phyloP scores from a whole-genome alignment of 2,329 filamentous ascomycete genomes.

The Xylaria sp. region DNA sequence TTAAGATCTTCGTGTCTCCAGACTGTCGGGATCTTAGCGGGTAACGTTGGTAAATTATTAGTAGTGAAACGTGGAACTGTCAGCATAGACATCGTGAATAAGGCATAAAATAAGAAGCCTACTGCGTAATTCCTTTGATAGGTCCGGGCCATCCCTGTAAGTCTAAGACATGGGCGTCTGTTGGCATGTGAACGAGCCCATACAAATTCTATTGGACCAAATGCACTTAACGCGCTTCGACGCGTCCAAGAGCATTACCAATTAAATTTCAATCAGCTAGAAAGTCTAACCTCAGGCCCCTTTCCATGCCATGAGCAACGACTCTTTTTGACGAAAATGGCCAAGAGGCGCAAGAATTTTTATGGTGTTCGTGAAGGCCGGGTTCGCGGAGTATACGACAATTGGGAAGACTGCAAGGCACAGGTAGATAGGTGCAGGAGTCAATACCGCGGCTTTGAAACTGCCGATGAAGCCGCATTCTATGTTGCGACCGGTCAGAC shows the following conservation, averaged over 20 bases:
- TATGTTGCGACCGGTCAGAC: slow-evolving; percentile 25
- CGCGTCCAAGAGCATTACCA: background rate
- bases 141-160: slow-evolving; percentile 2
- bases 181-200: no score
- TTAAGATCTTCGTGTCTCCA: no score
- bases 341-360: slow-evolving; percentile 29
- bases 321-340: background rate
- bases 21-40: no score
- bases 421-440: slow-evolving; percentile 24
- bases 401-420: slow-evolving; percentile 35
- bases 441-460: slow-evolving; percentile 27
- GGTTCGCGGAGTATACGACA: slow-evolving; percentile 37
- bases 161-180: background rate
- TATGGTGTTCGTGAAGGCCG: slow-evolving; percentile 42
- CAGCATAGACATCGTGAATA: no score
- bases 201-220: no score
- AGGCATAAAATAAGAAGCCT: no score
- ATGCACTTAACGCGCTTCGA: background rate
- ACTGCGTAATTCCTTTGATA: background rate
- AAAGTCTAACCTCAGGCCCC: background rate
- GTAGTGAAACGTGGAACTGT: no score
- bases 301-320: background rate
- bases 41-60: no score
- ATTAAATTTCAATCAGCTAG: background rate
- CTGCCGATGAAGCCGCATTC: slow-evolving; percentile 23